Base-by-base conservation (phyloP, 805 yeast genomes). In the Candida montana region DNA sequence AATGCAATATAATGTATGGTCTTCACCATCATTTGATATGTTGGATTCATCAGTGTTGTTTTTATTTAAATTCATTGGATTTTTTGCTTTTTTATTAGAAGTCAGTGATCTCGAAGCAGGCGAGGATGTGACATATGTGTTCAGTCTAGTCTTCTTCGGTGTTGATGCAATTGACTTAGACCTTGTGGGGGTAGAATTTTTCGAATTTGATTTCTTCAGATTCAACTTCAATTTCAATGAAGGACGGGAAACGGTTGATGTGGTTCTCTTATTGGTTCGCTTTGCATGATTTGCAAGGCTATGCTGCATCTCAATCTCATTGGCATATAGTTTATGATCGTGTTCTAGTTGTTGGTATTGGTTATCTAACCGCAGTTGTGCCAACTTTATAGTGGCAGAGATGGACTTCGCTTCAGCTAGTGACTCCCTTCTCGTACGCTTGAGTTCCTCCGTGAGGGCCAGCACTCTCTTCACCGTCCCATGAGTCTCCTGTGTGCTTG, bases 1-100 rank as follows among this genome's bases (percentile, higher is more conserved):
- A 12, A 64, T 39, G 48, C 83, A 78, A 49, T 74, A 78, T 1
- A 52, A 37, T 13, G 39, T 50, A 8, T 47, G 46, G 10, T 49
- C 55, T n/a, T 43, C 54, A 3, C 46, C 52, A 4, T 40, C 43
- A 12, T 31, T 40, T 31, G 20, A 5, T 8, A 11, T 9, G 7
- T 11, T 11, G 7, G 29, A 26, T 8, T 9, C 12, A 5, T 26
- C 29, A 8, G 29, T 26, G 11, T 26, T 23, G 9, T 23, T 26
- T 11, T 26, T 26, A 5, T 9, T 13, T 11, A 13, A 26, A 11
- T 20, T 29, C 17, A 29, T 9, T 29, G 17, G 17, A 15, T 29
- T 17, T 17, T 30, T 26, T 8, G 29, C n/a, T 13, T 5, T 5
- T 26, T 26, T 26, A 8, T 26, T 30, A 30, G 32, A 13, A 5